Evolutionary conservation across 2,329 filamentous ascomycete genomes (phyloP).

Genomic region (Colletotrichum sp.): DNA sequence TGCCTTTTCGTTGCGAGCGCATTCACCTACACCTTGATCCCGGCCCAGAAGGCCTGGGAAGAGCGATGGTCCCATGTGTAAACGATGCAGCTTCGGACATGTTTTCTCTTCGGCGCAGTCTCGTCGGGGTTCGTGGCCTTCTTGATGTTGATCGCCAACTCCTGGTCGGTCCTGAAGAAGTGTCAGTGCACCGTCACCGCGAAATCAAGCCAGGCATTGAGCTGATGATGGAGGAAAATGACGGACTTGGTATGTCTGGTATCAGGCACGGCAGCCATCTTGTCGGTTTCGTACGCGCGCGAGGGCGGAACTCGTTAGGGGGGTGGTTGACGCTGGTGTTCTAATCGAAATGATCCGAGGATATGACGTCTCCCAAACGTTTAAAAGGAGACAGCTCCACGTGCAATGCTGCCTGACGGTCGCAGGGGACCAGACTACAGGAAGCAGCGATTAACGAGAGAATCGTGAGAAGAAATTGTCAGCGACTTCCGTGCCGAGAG

Average conservation of each 20-base stretch:
- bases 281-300: slow-evolving; percentile 4
- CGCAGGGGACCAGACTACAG: not conserved
- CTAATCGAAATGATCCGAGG: slow-evolving; percentile 3
- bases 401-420: not conserved
- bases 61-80: slow-evolving; percentile 99
- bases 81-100: slow-evolving; percentile 97
- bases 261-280: slow-evolving; percentile 20
- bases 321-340: not conserved
- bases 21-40: slow-evolving; percentile 89
- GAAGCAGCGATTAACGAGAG: not conserved
- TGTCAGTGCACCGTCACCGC: slow-evolving; percentile 6
- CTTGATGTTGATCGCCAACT: slow-evolving; percentile 72
- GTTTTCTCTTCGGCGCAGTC: slow-evolving; percentile 78
- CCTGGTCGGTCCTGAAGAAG: slow-evolving; percentile 65
- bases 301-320: not conserved
- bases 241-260: slow-evolving; percentile 23
- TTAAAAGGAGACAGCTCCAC: slow-evolving; percentile 11
- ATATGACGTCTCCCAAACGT: slow-evolving; percentile 12
- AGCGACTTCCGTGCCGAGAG: slow-evolving; percentile 11
- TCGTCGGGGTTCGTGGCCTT: slow-evolving; percentile 74
- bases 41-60: slow-evolving; percentile 92
- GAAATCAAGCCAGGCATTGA: not conserved
- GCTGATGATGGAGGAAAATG: not conserved
- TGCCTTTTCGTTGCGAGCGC: not conserved
- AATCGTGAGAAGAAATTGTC: not conserved